These are phyloP conservation scores for Tremella mesenterica DNA, from an alignment of 768 basidiomycete genomes.

Conservation along the genomic window DNA sequence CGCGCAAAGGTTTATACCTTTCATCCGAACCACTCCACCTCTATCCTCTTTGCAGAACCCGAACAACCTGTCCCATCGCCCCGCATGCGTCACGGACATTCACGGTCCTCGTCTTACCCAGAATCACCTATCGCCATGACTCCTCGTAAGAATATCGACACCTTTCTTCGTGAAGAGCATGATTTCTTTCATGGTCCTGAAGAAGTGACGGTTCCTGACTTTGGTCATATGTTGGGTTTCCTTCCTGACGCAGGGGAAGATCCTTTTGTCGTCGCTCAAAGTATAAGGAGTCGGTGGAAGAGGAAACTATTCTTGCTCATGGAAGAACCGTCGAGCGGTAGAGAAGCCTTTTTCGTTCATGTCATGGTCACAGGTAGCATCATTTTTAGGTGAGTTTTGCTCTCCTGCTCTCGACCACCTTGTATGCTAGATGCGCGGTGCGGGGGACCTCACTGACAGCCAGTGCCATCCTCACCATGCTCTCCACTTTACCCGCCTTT, in stretches of 20 bases:
- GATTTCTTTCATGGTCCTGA: slow-evolving; percentile 15
- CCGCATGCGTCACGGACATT: slow-evolving; percentile 2
- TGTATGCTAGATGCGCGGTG: not conserved
- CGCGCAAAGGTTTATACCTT: slow-evolving; percentile 17
- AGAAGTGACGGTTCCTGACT: slow-evolving; percentile 39
- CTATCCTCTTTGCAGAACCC: slow-evolving; percentile 21
- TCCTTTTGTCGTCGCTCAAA: slow-evolving; percentile 34
- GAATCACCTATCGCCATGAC: slow-evolving; percentile 16
- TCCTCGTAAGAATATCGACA: slow-evolving; percentile 1
- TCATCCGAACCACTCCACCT: slow-evolving; percentile 6
- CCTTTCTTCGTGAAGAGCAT: slow-evolving; percentile 10
- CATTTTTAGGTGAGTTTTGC: slow-evolving; percentile 47
- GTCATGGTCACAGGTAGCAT: slow-evolving; percentile 63
- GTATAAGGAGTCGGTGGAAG: slow-evolving; percentile 51
- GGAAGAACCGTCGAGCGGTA: slow-evolving; percentile 69
- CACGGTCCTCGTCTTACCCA: slow-evolving; percentile 6
- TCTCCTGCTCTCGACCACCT: too few relatives aligned
- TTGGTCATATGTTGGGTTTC: slow-evolving; percentile 40
- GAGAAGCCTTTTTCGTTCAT: slow-evolving; percentile 67
- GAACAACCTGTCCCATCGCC: not conserved
- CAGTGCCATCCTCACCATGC: slow-evolving; percentile 42
- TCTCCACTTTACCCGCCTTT: slow-evolving; percentile 45
- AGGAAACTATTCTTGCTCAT: slow-evolving; percentile 60
- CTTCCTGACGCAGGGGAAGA: slow-evolving; percentile 38
- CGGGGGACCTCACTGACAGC: not conserved